Conservation (phyloP, 306 rosid genomes). For the Lablab purpureus region DNA sequence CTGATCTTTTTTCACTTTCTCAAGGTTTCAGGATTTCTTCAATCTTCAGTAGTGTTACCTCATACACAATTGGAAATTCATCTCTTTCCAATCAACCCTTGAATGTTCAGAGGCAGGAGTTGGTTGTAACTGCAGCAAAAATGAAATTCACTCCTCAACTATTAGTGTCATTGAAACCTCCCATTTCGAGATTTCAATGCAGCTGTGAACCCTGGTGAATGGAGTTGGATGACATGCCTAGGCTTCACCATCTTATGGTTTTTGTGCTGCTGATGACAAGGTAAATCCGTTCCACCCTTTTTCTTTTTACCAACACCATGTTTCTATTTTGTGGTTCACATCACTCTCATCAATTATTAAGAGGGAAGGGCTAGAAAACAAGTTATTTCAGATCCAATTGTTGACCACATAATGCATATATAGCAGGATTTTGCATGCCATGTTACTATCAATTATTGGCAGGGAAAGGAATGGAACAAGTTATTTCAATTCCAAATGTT, state of each 20-base stretch:
- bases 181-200: conserved; percentile 48
- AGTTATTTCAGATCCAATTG: conserved; percentile 1
- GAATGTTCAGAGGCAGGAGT: neutral
- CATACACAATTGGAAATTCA: neutral
- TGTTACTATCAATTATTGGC: no score
- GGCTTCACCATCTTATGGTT: conserved; percentile 63
- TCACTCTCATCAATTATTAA: neutral
- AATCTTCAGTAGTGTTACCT: neutral
- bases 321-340: neutral
- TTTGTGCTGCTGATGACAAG: conserved; percentile 62
- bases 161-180: conserved; percentile 46
- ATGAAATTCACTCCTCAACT: conserved; percentile 52
- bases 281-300: conserved; percentile 40
- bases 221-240: conserved; percentile 66
- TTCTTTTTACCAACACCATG: neutral
- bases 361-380: neutral
- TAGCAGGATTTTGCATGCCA: no score
- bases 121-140: conserved; percentile 9
- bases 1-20: neutral
- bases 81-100: neutral
- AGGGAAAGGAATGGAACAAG: no score
- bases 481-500: neutral
- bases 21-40: conserved; percentile 7
- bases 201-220: conserved; percentile 31
- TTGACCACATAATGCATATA: no score